Conservation (phyloP, 2,329 filamentous ascomycete species). For the Paecilomyces dactylethromorphus region DNA sequence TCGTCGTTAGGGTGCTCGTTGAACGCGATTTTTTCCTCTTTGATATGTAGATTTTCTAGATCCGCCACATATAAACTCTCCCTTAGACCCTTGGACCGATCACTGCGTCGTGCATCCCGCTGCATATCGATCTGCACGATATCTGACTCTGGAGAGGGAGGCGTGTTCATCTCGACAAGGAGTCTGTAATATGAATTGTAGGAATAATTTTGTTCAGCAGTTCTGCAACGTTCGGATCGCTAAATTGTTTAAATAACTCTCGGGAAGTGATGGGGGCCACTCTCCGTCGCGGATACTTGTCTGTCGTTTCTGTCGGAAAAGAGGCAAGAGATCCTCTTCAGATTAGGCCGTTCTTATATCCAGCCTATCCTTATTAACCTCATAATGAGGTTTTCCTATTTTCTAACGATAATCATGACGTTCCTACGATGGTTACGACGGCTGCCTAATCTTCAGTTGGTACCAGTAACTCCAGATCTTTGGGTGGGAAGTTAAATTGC, state of each 20-base stretch:
- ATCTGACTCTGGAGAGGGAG: neutral
- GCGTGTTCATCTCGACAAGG: neutral
- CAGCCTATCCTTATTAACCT: neutral
- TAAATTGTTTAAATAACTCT: too few relatives aligned
- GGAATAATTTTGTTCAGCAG: neutral
- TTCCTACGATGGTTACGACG: neutral
- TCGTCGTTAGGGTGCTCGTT: neutral
- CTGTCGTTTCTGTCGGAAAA: too few relatives aligned
- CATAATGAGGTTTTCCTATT: neutral
- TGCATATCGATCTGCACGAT: neutral
- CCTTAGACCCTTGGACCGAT: neutral
- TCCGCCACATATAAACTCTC: neutral
- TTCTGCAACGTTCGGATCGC: too few relatives aligned
- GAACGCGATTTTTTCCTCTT: neutral
- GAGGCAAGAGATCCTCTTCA: too few relatives aligned
- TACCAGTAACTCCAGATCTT: neutral
- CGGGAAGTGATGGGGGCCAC: too few relatives aligned
- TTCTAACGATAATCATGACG: neutral
- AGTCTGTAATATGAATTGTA: neutral
- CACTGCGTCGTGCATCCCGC: neutral
- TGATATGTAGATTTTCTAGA: neutral
- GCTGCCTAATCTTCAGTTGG: neutral
- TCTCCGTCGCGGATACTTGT: too few relatives aligned
- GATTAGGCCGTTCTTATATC: too few relatives aligned
- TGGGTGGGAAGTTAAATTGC: too few relatives aligned